Evolutionary conservation across 2,329 filamentous ascomycete genomes (phyloP), one percentile per base, ranked within the genome.

Genomic region (Byssothecium circinans): DNA sequence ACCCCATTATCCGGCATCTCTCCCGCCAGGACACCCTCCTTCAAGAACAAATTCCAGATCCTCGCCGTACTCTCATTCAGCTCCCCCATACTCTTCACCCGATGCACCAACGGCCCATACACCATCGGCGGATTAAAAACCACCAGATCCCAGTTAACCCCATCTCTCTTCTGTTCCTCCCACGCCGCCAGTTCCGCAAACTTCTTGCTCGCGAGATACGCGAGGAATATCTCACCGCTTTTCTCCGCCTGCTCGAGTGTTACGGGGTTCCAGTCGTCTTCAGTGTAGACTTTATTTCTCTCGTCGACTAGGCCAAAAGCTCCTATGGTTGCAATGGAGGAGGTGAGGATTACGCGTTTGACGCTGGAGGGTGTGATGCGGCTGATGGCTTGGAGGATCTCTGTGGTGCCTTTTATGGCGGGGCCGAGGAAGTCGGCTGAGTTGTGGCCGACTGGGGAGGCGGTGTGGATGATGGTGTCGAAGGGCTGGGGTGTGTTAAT

Each of bases 1-100:
- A 76, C 75, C 0, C 74, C 76, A 0, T 81, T 84, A 0, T 80
- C 75, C 0, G 77, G 72, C 10, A 85, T 72, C 61, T 12, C 73
- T 69, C 0, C 76, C 65, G 50, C 36, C 4, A 40, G 20, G n/a
- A 78, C 81, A 58, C 71, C 75, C 48, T 78, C 75, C 8, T 79
- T 74, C 41, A 88, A 76, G n/a, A 83, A 79, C 51, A 81, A 75
- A 62, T 88, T 89, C 11, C 83, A 87, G 1, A 84, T 86, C 10
- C 82, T 78, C 50, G 81, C 76, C 62, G 87, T 88, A 12, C 83
- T 87, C 1, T 84, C 86, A 69, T 89, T 89, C 49, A 89, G 71
- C 0, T 71, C 69, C 17, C 80, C 77, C 0, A 86, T 72, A 14
- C 72, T 76, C 48, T 81, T 78, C 2, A 89, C 73, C 55, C 82